Evolutionary conservation across 2,329 filamentous ascomycete genomes (phyloP), one percentile per base, ranked within the genome.

Genomic region (Epichloe coenophiala): DNA sequence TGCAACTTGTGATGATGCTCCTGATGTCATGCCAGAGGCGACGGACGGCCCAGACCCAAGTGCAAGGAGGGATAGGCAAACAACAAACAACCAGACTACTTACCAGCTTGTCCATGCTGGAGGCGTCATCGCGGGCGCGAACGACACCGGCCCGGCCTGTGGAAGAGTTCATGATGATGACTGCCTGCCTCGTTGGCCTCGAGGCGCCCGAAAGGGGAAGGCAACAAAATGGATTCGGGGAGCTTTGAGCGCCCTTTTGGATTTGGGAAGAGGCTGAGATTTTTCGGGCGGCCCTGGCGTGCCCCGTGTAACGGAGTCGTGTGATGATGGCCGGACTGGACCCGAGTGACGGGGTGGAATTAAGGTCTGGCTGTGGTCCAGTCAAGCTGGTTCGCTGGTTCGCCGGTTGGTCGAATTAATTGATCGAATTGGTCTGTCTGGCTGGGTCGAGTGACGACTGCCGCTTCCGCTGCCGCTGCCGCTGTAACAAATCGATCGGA

Each of bases 31-130:
- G 31, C 38, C n/a, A 19, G 12, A 13, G 33, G 21, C 19, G 17
- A 42, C 17, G 13, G 21, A 42, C 27, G 38, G 19, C 19, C 21
- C 50, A 43, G 51, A 42, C 50, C 47, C 52, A 51, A 46, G 52
- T 51, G 44, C 52, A 45, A 15, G 27, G 13, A 42, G 17, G 17
- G n/a, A 36, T 27, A 35, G 33, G 27, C 46, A 40, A 48, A 41
- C 23, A 15, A 35, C n/a, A 2, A 17, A 17, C 17, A 17, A 17
- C 17, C 23, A 33, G 55, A 51, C 21, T n/a, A 70, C 75, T 71
- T 73, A 83, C 79, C 70, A 82, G 69, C 62, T 74, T 76, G 57
- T 78, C 76, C 70, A 82, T 73, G 58, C 65, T 70, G 54, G 69
- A 70, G 55, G 70, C 73, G 65, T 74, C 72, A 48, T 74, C 69